A percentile compares a stretch with the other conserved stretches of the same genome.
phyloP scores from a whole-genome alignment of 116 monocot species.

The Zostera marina region DNA sequence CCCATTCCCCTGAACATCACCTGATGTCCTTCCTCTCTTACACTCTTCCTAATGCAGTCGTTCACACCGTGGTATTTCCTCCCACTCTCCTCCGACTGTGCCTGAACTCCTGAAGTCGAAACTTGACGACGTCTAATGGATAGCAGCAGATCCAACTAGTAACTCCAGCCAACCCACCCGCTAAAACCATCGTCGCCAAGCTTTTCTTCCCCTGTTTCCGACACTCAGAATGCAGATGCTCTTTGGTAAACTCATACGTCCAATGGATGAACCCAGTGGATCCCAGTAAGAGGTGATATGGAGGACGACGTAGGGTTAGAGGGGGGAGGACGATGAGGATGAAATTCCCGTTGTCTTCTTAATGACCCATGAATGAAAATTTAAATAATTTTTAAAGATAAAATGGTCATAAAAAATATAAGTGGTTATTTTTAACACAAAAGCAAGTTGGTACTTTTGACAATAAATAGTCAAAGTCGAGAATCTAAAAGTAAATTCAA shows the following conservation, averaged over 20 bases:
- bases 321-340: too few species aligned
- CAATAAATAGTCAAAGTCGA: too few species aligned
- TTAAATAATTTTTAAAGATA: too few species aligned
- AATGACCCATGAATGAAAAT: too few species aligned
- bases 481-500: too few species aligned
- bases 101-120: conserved; percentile 80
- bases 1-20: conserved; percentile 86
- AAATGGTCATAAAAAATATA: too few species aligned
- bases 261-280: conserved; percentile 80
- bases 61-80: conserved; percentile 9
- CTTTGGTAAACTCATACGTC: conserved; percentile 61
- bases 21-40: conserved; percentile 52
- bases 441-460: too few species aligned
- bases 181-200: conserved; percentile 56
- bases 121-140: conserved; percentile 80
- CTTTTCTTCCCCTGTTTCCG: conserved; percentile 48
- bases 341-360: too few species aligned
- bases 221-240: conserved; percentile 69
- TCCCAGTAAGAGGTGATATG: too few species aligned
- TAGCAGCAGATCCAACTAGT: conserved; percentile 90
- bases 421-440: too few species aligned
- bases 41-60: conserved; percentile 73
- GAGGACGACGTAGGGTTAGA: too few species aligned
- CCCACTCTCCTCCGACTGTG: conserved; percentile 17
- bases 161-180: conserved; percentile 83